Evolutionary conservation across 805 yeast species (phyloP), one percentile per base, ranked within the genome.

Genomic region (Teunomyces funiuensis): DNA sequence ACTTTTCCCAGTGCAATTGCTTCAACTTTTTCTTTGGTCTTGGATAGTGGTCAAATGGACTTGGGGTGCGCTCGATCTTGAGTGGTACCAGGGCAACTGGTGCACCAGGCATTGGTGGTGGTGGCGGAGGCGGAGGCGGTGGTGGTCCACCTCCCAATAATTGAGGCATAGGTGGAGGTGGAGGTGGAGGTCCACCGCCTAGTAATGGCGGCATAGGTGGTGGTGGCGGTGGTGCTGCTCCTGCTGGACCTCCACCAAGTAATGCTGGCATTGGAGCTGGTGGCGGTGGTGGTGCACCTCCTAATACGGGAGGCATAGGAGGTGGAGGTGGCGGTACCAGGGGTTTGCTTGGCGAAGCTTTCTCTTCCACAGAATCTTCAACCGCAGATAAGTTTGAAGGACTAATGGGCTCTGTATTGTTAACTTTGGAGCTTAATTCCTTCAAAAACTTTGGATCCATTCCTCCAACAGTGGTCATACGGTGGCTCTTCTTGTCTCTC

Each of bases 1-100:
- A 65, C 54, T 80, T 84, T 47, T 85, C 93, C 95, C 93, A 85
- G 52, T 85, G 95, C 47, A 85, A 76, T 53, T 85, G 95, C 55
- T 84, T 85, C 65, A 85, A 63, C 59, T 79, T 82, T 46, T 70
- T 73, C 58, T 72, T 73, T 14, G 82, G 80, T 49, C 79, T 65
- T 19, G 85, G 86, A 45, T 74, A 74, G 37, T 65, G 65, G 29
- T 77, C 83, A 28, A 61, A 60, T 20, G 61, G 60, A 16, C 58
- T 43, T 11, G 57, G 54, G 15, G 42, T 39, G 23, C 42, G 27
- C 28, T 37, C 41, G 13, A 36, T 29, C n/a, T 29, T 26, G 20
- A 14, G 13, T 30, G 56, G 55, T 13, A 55, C 60, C 6, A 57
- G 53, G 13, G 63, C 63, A 7, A 63, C 55, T 13, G 53, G 53